Base-by-base conservation (phyloP, 768 basidiomycete species). In the Cyathus striatus region DNA sequence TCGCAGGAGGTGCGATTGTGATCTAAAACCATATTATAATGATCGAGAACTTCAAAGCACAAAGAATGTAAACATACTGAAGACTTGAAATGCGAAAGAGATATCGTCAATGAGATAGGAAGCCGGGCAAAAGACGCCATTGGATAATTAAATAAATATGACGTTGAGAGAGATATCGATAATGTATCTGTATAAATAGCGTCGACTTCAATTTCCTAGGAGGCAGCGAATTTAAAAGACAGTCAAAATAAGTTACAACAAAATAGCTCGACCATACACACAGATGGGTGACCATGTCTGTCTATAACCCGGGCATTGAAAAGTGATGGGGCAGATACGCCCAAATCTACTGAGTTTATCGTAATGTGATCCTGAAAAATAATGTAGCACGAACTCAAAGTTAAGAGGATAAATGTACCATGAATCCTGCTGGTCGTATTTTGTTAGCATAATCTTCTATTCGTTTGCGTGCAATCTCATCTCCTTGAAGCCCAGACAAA, bases 381-480 rank as follows among this genome's bases (percentile, higher is more conserved):
- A 35, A 42, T 24, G 32, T 30, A 25, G 30, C 23, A 17, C 30
- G 5, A 23, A 22, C 7, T 18, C 40, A 50, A 44, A 37, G 20
- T 41, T 24, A 32, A 32, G 12, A 42, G 35, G 40, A 16, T 25
- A 14, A 34, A 60, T 77, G 44, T 58, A 87, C 88, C 55, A 90
- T 61, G 55, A 89, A 79, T 12, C 76, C 73, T 17, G 72, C 60
- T 23, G 90, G 86, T 23, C 87, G 79, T 46, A 84, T 77, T 44
- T 72, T 75, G 58, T 97, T 96, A 23, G 86, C 80, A 59, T 83
- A 92, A 24, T 72, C 72, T 61, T 97, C 91, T 33, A 95, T 76
- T 47, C 79, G 77, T 57, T 71, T 74, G 42, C 92, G 78, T 10
- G 88, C 89, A 21, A 86, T 74, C 54, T 95, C 92, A 46, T 91